Evolutionary conservation across 495 filamentous ascomycete genomes (phyloP).

Genomic region (Astrocystis sublimbata): DNA sequence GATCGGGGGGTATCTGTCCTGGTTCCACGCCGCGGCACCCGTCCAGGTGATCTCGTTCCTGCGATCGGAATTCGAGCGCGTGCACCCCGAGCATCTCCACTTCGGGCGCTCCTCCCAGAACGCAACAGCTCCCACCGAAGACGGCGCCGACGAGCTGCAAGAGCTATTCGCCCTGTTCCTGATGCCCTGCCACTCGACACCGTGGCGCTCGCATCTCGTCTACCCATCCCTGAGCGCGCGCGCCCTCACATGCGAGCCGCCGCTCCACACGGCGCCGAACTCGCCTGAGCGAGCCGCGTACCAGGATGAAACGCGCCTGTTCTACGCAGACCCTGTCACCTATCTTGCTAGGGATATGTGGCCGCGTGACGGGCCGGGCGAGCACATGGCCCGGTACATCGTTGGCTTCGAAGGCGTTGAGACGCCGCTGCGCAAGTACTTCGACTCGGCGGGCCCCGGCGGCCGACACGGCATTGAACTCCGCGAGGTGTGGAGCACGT

Average conservation of each 20-base stretch:
- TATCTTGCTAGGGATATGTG: conserved; percentile 59
- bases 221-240: conserved; percentile 74
- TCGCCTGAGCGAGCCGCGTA: conserved; percentile 61
- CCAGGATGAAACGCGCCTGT: conserved; percentile 85
- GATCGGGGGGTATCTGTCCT: conserved; percentile 72
- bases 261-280: conserved; percentile 59
- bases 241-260: conserved; percentile 90
- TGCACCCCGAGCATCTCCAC: conserved; percentile 41
- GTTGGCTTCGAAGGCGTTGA: conserved; percentile 58
- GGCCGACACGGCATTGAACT: conserved; percentile 43
- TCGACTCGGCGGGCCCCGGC: conserved; percentile 51
- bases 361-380: conserved; percentile 40
- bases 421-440: conserved; percentile 44
- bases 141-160: conserved; percentile 14
- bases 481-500: conserved; percentile 66
- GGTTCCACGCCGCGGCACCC: conserved; percentile 77
- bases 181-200: conserved; percentile 97
- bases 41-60: conserved; percentile 72
- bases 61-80: conserved; percentile 64
- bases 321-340: conserved; percentile 65
- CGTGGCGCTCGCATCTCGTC: conserved; percentile 89
- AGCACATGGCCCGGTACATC: conserved; percentile 54
- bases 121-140: not conserved
- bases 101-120: conserved; percentile 27
- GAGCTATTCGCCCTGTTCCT: conserved; percentile 78